These are phyloP conservation scores for Acacia concinna DNA, from an alignment of 331 rosid genomes.

Conservation along the genomic window DNA sequence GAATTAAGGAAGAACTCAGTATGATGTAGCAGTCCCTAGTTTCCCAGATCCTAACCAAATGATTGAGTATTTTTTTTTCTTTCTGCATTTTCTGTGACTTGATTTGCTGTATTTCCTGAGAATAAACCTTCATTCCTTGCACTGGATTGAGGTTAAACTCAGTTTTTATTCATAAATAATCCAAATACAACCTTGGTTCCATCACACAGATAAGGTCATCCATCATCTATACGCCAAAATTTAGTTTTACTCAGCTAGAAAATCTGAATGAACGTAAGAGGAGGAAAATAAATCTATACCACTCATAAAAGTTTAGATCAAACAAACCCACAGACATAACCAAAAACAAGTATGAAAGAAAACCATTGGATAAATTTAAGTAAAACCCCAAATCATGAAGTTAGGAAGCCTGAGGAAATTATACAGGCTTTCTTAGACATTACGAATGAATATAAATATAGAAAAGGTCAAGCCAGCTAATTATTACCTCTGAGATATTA, in stretches of 20 bases:
- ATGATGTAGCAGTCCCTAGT: neutral
- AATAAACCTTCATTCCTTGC: neutral
- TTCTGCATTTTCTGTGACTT: neutral
- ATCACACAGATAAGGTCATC: neutral
- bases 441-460: neutral
- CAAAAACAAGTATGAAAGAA: neutral
- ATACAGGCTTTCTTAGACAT: conserved; percentile 20
- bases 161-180: neutral
- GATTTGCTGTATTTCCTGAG: neutral
- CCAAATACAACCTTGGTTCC: neutral
- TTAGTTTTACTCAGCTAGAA: neutral
- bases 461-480: conserved; percentile 9
- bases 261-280: neutral
- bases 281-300: conserved; percentile 1
- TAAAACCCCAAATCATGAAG: neutral
- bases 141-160: neutral
- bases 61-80: neutral
- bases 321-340: neutral
- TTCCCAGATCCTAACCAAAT: neutral
- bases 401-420: neutral
- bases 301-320: neutral
- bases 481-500: conserved; percentile 41
- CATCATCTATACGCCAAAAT: conserved; percentile 6
- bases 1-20: neutral
- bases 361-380: neutral